Conservation (phyloP, 1,284 basidiomycete genomes). For the Irpex sp. region DNA sequence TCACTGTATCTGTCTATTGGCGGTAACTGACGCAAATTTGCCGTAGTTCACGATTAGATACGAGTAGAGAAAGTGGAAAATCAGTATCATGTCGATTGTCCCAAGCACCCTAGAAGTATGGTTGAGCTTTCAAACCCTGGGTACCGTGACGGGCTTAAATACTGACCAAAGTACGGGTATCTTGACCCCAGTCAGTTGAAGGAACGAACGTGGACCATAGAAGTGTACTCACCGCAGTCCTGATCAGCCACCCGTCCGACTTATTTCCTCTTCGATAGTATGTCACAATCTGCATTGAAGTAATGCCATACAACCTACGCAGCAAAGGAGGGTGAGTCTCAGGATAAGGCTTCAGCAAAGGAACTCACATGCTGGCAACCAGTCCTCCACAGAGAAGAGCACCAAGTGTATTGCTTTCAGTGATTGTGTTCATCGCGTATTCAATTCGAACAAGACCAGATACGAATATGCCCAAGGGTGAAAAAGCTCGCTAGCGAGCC, state of each 20-base stretch:
- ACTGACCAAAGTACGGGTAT: conserved; percentile 2
- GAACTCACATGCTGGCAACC: conserved; percentile 3
- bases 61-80: conserved; percentile 2
- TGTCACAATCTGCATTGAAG: neutral
- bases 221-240: neutral
- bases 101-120: neutral
- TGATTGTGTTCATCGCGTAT: neutral
- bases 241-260: conserved; percentile 1
- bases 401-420: neutral
- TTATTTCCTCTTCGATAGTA: neutral
- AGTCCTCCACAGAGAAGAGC: conserved; percentile 8
- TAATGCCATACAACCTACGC: conserved; percentile 10
- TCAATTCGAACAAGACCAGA: neutral
- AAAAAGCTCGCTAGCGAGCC: neutral
- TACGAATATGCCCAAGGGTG: neutral
- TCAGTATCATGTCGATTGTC: conserved; percentile 3
- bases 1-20: neutral
- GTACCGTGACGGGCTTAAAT: neutral
- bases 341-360: neutral
- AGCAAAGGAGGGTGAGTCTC: neutral
- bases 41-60: conserved; percentile 8
- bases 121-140: neutral
- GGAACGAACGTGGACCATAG: no score
- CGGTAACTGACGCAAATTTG: neutral
- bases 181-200: neutral